Evolutionary conservation across 2,329 filamentous ascomycete species (phyloP).

Genomic region (Beauveria medogensis): DNA sequence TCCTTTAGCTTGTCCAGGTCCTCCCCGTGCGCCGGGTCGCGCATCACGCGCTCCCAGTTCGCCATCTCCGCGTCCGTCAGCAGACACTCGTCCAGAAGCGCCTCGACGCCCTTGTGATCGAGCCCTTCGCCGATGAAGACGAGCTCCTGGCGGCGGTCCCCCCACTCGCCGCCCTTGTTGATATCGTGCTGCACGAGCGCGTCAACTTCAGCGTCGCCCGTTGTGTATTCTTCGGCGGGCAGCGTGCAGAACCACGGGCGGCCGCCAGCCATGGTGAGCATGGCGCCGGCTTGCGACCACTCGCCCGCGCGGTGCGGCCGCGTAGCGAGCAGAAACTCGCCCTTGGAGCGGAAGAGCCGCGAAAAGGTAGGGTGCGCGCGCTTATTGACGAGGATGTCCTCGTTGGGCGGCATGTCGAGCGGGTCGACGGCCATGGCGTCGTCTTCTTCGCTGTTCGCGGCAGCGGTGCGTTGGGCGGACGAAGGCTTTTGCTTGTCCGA

Average conservation of each 20-base stretch:
- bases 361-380: conserved; percentile 42
- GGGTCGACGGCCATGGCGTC: conserved; percentile 17
- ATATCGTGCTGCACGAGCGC: conserved; percentile 42
- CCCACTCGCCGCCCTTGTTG: conserved; percentile 52
- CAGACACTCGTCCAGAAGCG: conserved; percentile 51
- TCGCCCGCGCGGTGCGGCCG: conserved; percentile 46
- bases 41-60: conserved; percentile 46
- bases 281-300: conserved; percentile 58
- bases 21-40: conserved; percentile 19
- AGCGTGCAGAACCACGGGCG: conserved; percentile 53
- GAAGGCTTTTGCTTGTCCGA: background rate
- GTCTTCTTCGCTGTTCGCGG: conserved; percentile 7
- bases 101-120: conserved; percentile 41
- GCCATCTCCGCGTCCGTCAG: conserved; percentile 51
- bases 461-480: conserved; percentile 2
- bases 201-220: conserved; percentile 39
- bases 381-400: conserved; percentile 46
- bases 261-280: conserved; percentile 52
- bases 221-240: conserved; percentile 40
- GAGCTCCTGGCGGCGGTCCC: conserved; percentile 62
- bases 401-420: conserved; percentile 29
- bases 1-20: conserved; percentile 32
- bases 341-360: conserved; percentile 55
- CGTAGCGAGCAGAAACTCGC: conserved; percentile 52
- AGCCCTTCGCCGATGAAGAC: conserved; percentile 66